These are phyloP conservation scores for Talaromyces marneffei DNA, from an alignment of 2,329 filamentous ascomycete genomes.

Conservation along the genomic window DNA sequence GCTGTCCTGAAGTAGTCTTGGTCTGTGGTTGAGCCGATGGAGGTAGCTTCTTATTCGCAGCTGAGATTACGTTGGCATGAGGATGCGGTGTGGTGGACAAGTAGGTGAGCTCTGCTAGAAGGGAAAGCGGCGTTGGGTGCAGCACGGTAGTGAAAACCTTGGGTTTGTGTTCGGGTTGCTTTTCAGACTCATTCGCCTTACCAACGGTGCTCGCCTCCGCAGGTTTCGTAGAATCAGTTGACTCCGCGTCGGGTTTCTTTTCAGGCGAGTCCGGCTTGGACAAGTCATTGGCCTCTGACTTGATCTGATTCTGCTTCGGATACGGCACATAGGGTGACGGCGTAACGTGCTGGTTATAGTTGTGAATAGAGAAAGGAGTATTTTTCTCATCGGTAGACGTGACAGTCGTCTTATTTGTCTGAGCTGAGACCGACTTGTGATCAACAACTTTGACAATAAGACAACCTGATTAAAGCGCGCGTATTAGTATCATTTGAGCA, in stretches of 20 bases:
- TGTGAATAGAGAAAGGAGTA: slow-evolving; percentile 78
- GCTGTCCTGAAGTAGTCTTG: slow-evolving; percentile 48
- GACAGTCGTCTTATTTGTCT: slow-evolving; percentile 51
- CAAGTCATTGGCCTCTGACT: slow-evolving; percentile 22
- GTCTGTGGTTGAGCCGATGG: slow-evolving; percentile 41
- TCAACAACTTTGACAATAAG: slow-evolving; percentile 93
- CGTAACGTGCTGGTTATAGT: slow-evolving; percentile 82
- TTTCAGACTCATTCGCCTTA: slow-evolving; percentile 35
- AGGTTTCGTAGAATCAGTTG: slow-evolving; percentile 15
- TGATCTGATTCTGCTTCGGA: slow-evolving; percentile 45
- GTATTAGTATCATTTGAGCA: slow-evolving; percentile 8
- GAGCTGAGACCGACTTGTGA: slow-evolving; percentile 63
- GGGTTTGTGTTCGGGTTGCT: slow-evolving; percentile 46
- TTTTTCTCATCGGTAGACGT: slow-evolving; percentile 56
- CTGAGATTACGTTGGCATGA: slow-evolving; percentile 28
- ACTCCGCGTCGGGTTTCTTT: slow-evolving; percentile 20
- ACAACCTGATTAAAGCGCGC: slow-evolving; percentile 50
- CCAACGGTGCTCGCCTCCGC: slow-evolving; percentile 41
- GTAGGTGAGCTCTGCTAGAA: slow-evolving; percentile 69
- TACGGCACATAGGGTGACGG: slow-evolving; percentile 80
- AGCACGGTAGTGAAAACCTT: slow-evolving; percentile 73
- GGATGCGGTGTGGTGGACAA: slow-evolving; percentile 66
- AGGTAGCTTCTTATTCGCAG: slow-evolving; percentile 40
- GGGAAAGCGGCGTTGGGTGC: slow-evolving; percentile 71
- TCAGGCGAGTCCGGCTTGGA: slow-evolving; percentile 22